Conservation (phyloP, 2,329 filamentous ascomycete genomes). For the Metarhizium humberi region DNA sequence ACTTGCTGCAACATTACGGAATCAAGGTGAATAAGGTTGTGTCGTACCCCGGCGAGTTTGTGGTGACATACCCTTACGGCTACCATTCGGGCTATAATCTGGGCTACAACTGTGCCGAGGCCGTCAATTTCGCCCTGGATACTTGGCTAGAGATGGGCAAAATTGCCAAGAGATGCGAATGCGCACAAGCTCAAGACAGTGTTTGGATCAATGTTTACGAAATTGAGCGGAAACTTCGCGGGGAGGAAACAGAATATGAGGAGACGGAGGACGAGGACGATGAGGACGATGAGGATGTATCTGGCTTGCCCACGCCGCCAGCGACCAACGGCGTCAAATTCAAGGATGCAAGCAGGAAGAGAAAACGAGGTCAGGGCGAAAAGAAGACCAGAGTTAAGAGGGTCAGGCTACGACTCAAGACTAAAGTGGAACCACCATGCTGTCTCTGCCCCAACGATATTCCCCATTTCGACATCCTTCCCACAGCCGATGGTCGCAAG, state of each 20-base stretch:
- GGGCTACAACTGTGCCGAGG: slow-evolving; percentile 97
- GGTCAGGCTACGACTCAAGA: slow-evolving; percentile 67
- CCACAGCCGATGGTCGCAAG: slow-evolving; percentile 78
- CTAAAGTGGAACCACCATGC: slow-evolving; percentile 68
- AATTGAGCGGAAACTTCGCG: slow-evolving; percentile 86
- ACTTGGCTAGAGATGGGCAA: slow-evolving; percentile 92
- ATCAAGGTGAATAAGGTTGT: slow-evolving; percentile 96
- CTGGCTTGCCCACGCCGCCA: slow-evolving; percentile 70
- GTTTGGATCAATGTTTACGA: slow-evolving; percentile 97
- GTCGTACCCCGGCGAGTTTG: slow-evolving; percentile 93
- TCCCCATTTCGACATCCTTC: slow-evolving; percentile 68
- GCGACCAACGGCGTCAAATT: slow-evolving; percentile 62
- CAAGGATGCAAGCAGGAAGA: slow-evolving; percentile 54
- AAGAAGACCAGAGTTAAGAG: slow-evolving; percentile 61
- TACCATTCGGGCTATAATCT: slow-evolving; percentile 98
- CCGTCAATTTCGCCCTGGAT: slow-evolving; percentile 95
- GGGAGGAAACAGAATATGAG: slow-evolving; percentile 79
- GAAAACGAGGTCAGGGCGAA: slow-evolving; percentile 30
- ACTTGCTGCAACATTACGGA: slow-evolving; percentile 78
- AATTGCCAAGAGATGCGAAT: slow-evolving; percentile 94
- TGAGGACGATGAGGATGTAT: slow-evolving; percentile 49
- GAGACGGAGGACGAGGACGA: slow-evolving; percentile 60
- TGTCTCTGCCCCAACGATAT: slow-evolving; percentile 89
- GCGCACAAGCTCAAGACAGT: slow-evolving; percentile 88
- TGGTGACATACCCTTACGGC: slow-evolving; percentile 96